Conservation (phyloP, 768 basidiomycete genomes). For the Mycena metata region DNA sequence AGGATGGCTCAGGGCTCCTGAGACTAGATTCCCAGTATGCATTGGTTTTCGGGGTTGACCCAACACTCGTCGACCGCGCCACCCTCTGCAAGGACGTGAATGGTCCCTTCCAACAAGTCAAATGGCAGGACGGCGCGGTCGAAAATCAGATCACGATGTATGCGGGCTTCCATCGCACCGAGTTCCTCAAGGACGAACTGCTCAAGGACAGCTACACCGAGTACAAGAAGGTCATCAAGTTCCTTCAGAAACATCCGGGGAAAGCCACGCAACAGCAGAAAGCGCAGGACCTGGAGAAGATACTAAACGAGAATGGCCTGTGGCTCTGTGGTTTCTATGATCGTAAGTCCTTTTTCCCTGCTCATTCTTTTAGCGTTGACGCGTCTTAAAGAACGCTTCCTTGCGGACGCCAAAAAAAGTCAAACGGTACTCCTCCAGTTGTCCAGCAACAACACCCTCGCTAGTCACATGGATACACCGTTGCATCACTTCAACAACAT, state of each 20-base stretch:
- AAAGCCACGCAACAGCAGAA: neutral
- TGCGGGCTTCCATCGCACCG: neutral
- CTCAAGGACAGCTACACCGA: neutral
- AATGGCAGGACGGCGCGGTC: neutral
- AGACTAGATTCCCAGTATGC: neutral
- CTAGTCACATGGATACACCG: neutral
- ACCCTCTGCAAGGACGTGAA: neutral
- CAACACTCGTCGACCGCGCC: neutral
- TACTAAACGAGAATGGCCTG: neutral
- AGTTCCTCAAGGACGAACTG: neutral
- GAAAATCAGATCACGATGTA: neutral
- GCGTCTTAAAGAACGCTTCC: neutral
- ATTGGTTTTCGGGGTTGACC: neutral
- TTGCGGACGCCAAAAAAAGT: neutral
- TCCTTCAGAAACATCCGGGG: neutral
- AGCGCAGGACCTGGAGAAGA: neutral
- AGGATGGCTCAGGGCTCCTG: neutral
- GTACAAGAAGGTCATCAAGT: neutral
- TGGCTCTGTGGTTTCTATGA: neutral
- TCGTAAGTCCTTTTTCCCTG: neutral
- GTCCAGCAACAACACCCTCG: neutral
- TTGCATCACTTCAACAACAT: constrained; percentile 1
- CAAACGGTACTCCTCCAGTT: neutral
- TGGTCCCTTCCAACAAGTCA: neutral
- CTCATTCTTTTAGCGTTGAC: neutral